phyloP scores from a whole-genome alignment of 2,329 filamentous ascomycete genomes.

The Beauveria sp. region DNA sequence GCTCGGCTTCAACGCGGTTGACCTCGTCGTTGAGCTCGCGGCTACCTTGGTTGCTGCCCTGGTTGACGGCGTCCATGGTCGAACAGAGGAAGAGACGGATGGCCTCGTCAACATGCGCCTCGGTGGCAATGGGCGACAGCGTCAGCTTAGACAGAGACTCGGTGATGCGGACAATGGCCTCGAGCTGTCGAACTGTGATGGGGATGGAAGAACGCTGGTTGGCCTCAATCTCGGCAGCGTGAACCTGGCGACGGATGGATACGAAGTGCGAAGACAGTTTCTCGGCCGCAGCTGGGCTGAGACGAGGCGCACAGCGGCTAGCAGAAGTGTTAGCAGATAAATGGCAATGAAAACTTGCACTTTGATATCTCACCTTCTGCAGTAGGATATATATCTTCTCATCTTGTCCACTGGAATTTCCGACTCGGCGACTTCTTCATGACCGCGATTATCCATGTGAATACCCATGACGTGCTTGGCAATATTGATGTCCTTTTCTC shows the following conservation, averaged over 20 bases:
- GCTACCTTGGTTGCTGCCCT: conserved; percentile 74
- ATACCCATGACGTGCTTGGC: conserved; percentile 96
- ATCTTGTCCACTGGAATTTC: conserved; percentile 95
- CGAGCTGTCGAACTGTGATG: conserved; percentile 93
- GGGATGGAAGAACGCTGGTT: conserved; percentile 90
- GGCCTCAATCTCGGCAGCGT: conserved; percentile 80
- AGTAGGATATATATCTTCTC: conserved; percentile 95
- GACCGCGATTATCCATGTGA: conserved; percentile 81
- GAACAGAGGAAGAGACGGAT: conserved; percentile 93
- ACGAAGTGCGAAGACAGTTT: conserved; percentile 97
- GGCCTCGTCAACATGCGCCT: conserved; percentile 91
- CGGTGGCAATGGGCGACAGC: conserved; percentile 77
- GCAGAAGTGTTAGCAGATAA: conserved; percentile 20
- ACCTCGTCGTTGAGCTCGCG: conserved; percentile 90
- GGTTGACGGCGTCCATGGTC: conserved; percentile 96
- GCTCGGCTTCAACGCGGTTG: conserved; percentile 76
- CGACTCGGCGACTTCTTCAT: conserved; percentile 75
- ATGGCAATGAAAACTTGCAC: neutral
- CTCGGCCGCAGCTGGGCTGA: conserved; percentile 85
- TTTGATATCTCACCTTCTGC: conserved; percentile 68
- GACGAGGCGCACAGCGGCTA: conserved; percentile 83
- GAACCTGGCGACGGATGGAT: conserved; percentile 88
- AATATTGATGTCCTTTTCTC: conserved; percentile 83
- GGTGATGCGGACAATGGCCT: conserved; percentile 94
- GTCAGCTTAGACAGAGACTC: conserved; percentile 91